These are phyloP conservation scores for Candida sithepensis DNA, from an alignment of 805 yeast genomes.

Conservation along the genomic window DNA sequence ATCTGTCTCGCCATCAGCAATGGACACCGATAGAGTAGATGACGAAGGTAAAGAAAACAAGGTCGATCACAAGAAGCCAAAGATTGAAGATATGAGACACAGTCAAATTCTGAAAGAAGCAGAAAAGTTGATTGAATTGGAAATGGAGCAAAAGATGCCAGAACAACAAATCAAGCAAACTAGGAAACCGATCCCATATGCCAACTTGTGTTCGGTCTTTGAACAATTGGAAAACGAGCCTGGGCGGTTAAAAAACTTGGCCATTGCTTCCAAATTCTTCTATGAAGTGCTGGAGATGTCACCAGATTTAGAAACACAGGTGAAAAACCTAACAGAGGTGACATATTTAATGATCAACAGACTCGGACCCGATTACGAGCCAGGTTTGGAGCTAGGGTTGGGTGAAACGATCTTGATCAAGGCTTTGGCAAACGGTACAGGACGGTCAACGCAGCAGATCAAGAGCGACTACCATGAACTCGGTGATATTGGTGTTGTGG, in stretches of 20 bases:
- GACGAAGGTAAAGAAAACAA: neutral
- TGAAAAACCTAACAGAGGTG: conserved; percentile 53
- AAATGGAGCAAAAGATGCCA: neutral
- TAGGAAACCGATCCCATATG: conserved; percentile 31
- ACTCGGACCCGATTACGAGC: conserved; percentile 91
- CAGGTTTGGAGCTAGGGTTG: conserved; percentile 83
- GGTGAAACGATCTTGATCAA: conserved; percentile 89
- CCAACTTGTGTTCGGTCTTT: conserved; percentile 58
- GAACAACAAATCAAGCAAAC: conserved; percentile 2
- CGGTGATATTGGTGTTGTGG: conserved; percentile 91
- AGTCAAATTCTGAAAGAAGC: conserved; percentile 23
- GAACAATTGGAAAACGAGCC: conserved; percentile 76
- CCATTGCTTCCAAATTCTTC: conserved; percentile 71
- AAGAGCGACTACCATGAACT: conserved; percentile 69
- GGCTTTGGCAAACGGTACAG: conserved; percentile 87
- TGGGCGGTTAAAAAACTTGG: conserved; percentile 77
- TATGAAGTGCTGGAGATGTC: conserved; percentile 45
- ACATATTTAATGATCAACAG: conserved; percentile 85
- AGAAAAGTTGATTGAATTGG: conserved; percentile 13
- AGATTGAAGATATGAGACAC: conserved; percentile 3
- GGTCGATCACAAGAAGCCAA: neutral
- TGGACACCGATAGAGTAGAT: too few relatives aligned
- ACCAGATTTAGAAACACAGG: neutral
- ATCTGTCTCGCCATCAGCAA: too few relatives aligned
- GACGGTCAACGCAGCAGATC: conserved; percentile 67